phyloP scores from a whole-genome alignment of 495 filamentous ascomycete genomes.

The Penicillium dipodomyicola region DNA sequence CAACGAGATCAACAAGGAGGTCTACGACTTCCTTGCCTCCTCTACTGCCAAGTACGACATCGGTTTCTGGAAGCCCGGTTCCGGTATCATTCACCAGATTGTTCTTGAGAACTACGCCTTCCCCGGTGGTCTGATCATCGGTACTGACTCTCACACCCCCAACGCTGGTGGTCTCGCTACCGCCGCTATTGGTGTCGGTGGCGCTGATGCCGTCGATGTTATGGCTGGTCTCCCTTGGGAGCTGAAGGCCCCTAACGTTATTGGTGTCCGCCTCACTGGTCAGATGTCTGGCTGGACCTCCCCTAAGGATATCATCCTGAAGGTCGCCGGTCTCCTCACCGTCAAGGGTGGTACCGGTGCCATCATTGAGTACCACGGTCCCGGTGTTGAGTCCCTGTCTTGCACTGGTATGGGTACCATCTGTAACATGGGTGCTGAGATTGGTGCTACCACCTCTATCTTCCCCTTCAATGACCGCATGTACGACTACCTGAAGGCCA shows the following conservation, averaged over 20 bases:
- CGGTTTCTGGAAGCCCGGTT: conserved; percentile 98
- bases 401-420: conserved; percentile 70
- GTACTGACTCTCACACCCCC: conserved; percentile 97
- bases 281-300: conserved; percentile 89
- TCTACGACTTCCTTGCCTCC: conserved; percentile 94
- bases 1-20: conserved; percentile 96
- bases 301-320: conserved; percentile 97
- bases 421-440: conserved; percentile 85
- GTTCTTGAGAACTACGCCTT: conserved; percentile 98
- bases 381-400: conserved; percentile 70
- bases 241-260: conserved; percentile 94
- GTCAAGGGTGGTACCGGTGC: conserved; percentile 98
- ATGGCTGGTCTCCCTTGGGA: conserved; percentile 99
- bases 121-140: conserved; percentile 96
- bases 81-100: conserved; percentile 99
- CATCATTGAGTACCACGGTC: conserved; percentile 93
- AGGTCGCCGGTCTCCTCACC: conserved; percentile 94
- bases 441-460: conserved; percentile 94
- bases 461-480: conserved; percentile 99
- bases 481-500: conserved; percentile 92
- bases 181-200: conserved; percentile 95
- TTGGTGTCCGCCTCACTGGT: conserved; percentile 92
- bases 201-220: conserved; percentile 97
- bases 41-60: conserved; percentile 99
- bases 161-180: conserved; percentile 97